A percentile compares a stretch with the other conserved stretches of the same genome.
phyloP scores from a whole-genome alignment of 257 asterid species.

The Solanum arcanum region DNA sequence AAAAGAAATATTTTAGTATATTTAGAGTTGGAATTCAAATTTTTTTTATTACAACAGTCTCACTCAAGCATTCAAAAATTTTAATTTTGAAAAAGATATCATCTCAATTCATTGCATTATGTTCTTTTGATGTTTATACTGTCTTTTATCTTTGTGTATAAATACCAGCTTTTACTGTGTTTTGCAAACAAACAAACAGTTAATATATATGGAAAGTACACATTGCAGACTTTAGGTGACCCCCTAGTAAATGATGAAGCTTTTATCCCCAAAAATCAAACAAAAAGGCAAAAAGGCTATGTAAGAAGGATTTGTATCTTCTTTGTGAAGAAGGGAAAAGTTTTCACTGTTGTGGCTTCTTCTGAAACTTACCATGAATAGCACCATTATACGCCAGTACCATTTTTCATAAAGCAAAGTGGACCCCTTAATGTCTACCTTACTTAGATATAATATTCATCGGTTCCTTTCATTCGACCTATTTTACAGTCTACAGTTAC shows the following conservation, averaged over 20 bases:
- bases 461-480: background rate
- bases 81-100: too few relatives aligned
- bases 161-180: background rate
- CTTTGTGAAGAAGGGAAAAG: background rate
- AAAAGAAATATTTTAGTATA: too few relatives aligned
- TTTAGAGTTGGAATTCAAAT: too few relatives aligned
- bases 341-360: background rate
- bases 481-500: background rate
- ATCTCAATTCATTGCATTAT: too few relatives aligned
- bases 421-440: constrained; percentile 4
- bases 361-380: background rate
- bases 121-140: too few relatives aligned
- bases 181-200: background rate
- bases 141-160: background rate
- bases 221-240: background rate
- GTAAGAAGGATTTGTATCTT: constrained; percentile 8
- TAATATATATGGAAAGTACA: background rate
- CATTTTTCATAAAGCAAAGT: background rate
- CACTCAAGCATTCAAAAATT: too few relatives aligned
- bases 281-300: background rate
- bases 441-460: background rate
- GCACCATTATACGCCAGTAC: background rate
- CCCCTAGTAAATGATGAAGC: background rate
- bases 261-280: background rate
- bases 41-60: too few relatives aligned